Evolutionary conservation across 371 early-diverging fungal species (phyloP).

Genomic region (Gilbertella persicaria): DNA sequence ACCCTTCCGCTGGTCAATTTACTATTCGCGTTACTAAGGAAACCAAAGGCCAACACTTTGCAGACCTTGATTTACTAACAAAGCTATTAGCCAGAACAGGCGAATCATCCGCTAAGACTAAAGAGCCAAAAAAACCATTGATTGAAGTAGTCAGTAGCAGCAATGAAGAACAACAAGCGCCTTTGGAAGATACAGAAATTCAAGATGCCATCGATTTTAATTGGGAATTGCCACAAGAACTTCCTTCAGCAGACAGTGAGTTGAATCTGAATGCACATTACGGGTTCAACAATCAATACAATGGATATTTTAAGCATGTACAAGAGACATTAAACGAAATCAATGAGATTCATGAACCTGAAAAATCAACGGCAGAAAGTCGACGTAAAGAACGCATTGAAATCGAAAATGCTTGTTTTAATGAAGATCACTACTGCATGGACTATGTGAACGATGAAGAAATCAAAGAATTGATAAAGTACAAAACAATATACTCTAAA

Average conservation of each 20-base stretch:
- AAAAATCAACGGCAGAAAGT: constrained; percentile 65
- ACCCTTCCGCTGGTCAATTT: constrained; percentile 79
- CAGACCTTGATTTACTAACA: constrained; percentile 86
- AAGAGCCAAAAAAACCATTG: constrained; percentile 48
- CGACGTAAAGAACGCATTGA: constrained; percentile 65
- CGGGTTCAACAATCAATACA: constrained; percentile 90
- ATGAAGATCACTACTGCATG: constrained; percentile 88
- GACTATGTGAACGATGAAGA: constrained; percentile 76
- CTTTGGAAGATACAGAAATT: constrained; percentile 5
- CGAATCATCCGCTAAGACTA: constrained; percentile 35
- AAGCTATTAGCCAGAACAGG: constrained; percentile 74
- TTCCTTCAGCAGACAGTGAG: constrained; percentile 41
- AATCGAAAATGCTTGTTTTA: constrained; percentile 81
- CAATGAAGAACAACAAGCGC: constrained; percentile 20
- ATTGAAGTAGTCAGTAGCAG: constrained; percentile 69
- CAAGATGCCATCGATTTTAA: constrained; percentile 69
- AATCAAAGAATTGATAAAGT: constrained; percentile 70
- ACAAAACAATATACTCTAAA: constrained; percentile 70
- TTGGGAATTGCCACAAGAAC: constrained; percentile 85
- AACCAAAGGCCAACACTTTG: constrained; percentile 76
- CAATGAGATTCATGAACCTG: constrained; percentile 74
- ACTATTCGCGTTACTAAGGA: constrained; percentile 78
- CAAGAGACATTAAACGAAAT: constrained; percentile 85
- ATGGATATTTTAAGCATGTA: constrained; percentile 75
- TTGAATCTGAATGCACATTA: constrained; percentile 39